Conservation (phyloP, 1,284 basidiomycete genomes). For the Gastroboletus turbinatus region DNA sequence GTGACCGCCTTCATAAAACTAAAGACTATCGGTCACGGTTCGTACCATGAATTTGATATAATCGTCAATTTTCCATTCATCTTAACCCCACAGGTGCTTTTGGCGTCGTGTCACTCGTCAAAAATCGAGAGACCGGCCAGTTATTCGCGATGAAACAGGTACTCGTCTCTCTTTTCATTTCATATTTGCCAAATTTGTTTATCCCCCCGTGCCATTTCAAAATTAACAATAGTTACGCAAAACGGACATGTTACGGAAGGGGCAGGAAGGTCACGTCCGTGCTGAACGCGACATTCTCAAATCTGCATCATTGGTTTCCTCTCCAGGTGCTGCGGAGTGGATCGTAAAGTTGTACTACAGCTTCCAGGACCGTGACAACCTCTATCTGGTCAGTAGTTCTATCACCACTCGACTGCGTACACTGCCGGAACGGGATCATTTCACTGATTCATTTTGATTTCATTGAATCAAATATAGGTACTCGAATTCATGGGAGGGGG, state of each 20-base stretch:
- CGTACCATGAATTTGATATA: constrained; percentile 33
- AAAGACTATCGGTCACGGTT: constrained; percentile 95
- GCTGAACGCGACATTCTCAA: constrained; percentile 89
- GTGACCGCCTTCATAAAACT: constrained; percentile 85
- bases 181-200: constrained; percentile 31
- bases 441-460: constrained; percentile 54
- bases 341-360: constrained; percentile 92
- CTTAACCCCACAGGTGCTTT: constrained; percentile 72
- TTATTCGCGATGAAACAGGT: constrained; percentile 98
- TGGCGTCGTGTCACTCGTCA: constrained; percentile 92
- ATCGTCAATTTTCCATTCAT: constrained; percentile 23
- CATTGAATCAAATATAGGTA: constrained; percentile 59
- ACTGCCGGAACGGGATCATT: constrained; percentile 23
- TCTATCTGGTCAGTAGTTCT: constrained; percentile 79
- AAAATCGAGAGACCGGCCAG: constrained; percentile 75
- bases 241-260: constrained; percentile 94
- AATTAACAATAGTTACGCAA: constrained; percentile 73
- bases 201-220: constrained; percentile 21
- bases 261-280: constrained; percentile 95
- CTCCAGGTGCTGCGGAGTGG: constrained; percentile 79
- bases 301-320: constrained; percentile 71
- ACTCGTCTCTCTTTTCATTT: constrained; percentile 29
- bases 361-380: constrained; percentile 88
- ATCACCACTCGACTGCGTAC: constrained; percentile 31
- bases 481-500: constrained; percentile 96